Conservation (phyloP, 192 early-diverging fungal species). For the Jimgerdemannia flammicorona region DNA sequence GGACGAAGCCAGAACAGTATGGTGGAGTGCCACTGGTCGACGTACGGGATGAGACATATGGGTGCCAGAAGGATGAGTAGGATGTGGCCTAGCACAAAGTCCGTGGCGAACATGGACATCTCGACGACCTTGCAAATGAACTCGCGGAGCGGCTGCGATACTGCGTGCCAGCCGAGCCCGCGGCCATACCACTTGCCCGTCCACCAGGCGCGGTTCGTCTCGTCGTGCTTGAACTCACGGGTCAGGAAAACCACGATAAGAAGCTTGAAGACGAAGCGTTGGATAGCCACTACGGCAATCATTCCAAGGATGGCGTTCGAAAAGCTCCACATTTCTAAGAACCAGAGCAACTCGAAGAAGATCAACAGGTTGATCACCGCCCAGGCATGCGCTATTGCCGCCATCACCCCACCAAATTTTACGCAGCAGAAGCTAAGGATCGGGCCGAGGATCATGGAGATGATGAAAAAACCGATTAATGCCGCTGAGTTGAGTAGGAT, state of each 20-base stretch:
- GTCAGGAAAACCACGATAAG: slow-evolving; percentile 66
- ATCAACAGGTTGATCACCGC: slow-evolving; percentile 61
- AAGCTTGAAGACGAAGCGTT: slow-evolving; percentile 71
- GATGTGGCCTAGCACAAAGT: slow-evolving; percentile 74
- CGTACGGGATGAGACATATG: slow-evolving; percentile 67
- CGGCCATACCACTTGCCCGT: slow-evolving; percentile 78
- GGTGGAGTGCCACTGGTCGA: slow-evolving; percentile 71
- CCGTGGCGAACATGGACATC: slow-evolving; percentile 74
- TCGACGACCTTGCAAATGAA: slow-evolving; percentile 82
- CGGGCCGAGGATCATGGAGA: slow-evolving; percentile 60
- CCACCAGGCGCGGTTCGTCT: slow-evolving; percentile 86
- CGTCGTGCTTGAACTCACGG: slow-evolving; percentile 75
- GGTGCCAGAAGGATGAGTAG: slow-evolving; percentile 75
- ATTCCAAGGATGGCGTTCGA: slow-evolving; percentile 61
- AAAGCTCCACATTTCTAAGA: slow-evolving; percentile 64
- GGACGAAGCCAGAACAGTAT: slow-evolving; percentile 86
- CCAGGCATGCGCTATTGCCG: slow-evolving; percentile 57
- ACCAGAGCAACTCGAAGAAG: slow-evolving; percentile 64
- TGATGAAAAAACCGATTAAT: slow-evolving; percentile 55
- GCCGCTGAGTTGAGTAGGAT: slow-evolving; percentile 63
- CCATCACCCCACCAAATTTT: slow-evolving; percentile 69
- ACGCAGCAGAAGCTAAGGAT: slow-evolving; percentile 53
- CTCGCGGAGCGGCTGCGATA: slow-evolving; percentile 76
- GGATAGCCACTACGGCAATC: slow-evolving; percentile 61
- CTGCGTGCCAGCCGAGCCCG: slow-evolving; percentile 41